Conservation (phyloP, 1,284 basidiomycete genomes). For the Pholiota adiposa region DNA sequence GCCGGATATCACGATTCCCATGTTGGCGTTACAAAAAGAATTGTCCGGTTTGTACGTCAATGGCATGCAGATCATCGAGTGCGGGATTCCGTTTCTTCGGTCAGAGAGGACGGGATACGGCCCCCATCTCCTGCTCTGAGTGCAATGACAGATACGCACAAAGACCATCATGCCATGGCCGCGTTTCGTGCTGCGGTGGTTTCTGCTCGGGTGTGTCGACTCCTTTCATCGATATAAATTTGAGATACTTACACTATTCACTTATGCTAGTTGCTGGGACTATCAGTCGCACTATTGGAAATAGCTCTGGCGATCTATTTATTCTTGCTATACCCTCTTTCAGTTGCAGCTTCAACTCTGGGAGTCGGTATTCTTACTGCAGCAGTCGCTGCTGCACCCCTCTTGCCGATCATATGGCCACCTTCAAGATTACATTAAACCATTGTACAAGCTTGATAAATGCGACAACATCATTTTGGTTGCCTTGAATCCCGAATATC, state of each 20-base stretch:
- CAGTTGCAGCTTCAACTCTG: neutral
- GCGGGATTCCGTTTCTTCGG: neutral
- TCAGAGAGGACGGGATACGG: slow-evolving; percentile 2
- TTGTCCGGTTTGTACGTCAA: slow-evolving; percentile 2
- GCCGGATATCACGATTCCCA: slow-evolving; percentile 5
- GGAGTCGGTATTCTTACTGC: slow-evolving; percentile 2
- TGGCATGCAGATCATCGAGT: slow-evolving; percentile 3
- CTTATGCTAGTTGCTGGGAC: neutral
- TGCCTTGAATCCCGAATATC: neutral
- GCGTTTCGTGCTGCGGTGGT: slow-evolving; percentile 7
- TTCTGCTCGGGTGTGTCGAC: slow-evolving; percentile 3
- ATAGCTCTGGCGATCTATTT: slow-evolving; percentile 2
- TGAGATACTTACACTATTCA: neutral
- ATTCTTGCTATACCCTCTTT: slow-evolving; percentile 5
- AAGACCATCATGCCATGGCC: slow-evolving; percentile 1
- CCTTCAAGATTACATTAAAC: no score
- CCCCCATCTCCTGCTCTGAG: slow-evolving; percentile 3
- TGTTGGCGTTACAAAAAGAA: slow-evolving; percentile 6
- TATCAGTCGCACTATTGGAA: slow-evolving; percentile 7
- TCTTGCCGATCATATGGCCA: slow-evolving; percentile 8
- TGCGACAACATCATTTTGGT: no score
- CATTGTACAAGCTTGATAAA: no score
- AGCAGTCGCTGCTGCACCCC: neutral
- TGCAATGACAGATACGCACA: slow-evolving; percentile 2
- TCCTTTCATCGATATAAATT: neutral